Evolutionary conservation across 2,329 filamentous ascomycete genomes (phyloP).

Genomic region (Macrophomina tecta): DNA sequence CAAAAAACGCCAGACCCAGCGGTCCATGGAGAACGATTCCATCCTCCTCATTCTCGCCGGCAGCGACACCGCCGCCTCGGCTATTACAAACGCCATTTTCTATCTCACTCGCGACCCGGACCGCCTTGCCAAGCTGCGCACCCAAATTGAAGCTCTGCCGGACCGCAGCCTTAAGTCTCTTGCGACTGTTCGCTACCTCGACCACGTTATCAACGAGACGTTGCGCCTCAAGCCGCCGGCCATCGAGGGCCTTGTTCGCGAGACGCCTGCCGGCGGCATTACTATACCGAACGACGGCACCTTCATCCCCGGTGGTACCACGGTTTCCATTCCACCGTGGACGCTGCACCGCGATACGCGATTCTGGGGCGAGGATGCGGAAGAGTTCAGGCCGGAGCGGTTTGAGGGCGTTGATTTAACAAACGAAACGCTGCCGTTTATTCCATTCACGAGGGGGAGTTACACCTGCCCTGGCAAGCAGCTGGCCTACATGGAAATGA

Average conservation of each 20-base stretch:
- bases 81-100: conserved; percentile 10
- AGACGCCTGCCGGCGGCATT: conserved; percentile 48
- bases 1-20: conserved; percentile 34
- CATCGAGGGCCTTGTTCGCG: conserved; percentile 40
- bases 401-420: not conserved
- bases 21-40: conserved; percentile 42
- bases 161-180: conserved; percentile 29
- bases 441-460: conserved; percentile 10
- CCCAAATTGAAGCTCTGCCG: conserved; percentile 31
- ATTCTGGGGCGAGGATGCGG: conserved; percentile 37
- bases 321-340: conserved; percentile 33
- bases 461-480: conserved; percentile 32
- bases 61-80: conserved; percentile 8
- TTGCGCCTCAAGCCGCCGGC: conserved; percentile 51
- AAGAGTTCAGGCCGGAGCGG: conserved; percentile 18
- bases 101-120: conserved; percentile 34
- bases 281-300: conserved; percentile 45
- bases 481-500: conserved; percentile 33
- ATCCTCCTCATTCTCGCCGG: conserved; percentile 44
- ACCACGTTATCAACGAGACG: conserved; percentile 51
- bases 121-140: conserved; percentile 21
- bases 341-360: conserved; percentile 30
- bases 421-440: conserved; percentile 1
- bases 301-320: conserved; percentile 41
- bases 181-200: conserved; percentile 41